Evolutionary conservation across 139 green algal genomes (phyloP).

Genomic region (Chlamydomonas eustigma): DNA sequence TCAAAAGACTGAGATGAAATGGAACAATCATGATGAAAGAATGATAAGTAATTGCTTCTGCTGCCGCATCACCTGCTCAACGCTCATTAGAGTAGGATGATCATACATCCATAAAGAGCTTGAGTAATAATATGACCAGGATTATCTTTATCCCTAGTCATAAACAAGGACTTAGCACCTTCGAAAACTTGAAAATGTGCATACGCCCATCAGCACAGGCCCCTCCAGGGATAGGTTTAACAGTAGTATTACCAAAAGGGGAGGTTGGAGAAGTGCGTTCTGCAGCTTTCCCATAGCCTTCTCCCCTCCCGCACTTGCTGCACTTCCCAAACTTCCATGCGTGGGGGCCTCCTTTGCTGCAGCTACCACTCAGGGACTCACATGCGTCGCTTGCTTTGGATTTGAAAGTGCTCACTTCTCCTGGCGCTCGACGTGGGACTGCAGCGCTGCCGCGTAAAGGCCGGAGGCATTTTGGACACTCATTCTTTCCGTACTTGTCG

Average conservation of each 20-base stretch:
- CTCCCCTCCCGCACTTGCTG: slow-evolving; percentile 6
- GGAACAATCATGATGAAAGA: no score
- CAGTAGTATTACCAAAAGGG: not conserved
- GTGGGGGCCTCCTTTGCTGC: slow-evolving; percentile 3
- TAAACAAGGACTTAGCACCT: not conserved
- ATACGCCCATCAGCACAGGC: slow-evolving; percentile 5
- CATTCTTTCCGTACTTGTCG: slow-evolving; percentile 11
- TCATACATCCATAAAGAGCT: no score
- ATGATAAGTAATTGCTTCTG: no score
- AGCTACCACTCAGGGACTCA: not conserved
- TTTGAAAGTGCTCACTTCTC: slow-evolving; percentile 9
- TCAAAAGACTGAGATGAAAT: no score
- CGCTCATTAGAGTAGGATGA: no score
- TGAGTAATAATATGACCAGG: no score
- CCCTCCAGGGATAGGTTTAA: not conserved
- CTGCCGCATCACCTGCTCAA: no score
- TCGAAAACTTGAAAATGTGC: slow-evolving; percentile 16
- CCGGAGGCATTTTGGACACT: slow-evolving; percentile 4
- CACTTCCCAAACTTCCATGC: slow-evolving; percentile 16
- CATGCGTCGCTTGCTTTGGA: slow-evolving; percentile 13
- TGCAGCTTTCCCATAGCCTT: slow-evolving; percentile 6
- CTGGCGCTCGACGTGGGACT: not conserved
- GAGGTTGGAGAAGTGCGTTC: not conserved
- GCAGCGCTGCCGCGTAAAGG: not conserved
- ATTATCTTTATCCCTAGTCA: no score